Evolutionary conservation across 2,329 filamentous ascomycete species (phyloP), one percentile per base, ranked within the genome.

Genomic region (Madurella mycetomatis): DNA sequence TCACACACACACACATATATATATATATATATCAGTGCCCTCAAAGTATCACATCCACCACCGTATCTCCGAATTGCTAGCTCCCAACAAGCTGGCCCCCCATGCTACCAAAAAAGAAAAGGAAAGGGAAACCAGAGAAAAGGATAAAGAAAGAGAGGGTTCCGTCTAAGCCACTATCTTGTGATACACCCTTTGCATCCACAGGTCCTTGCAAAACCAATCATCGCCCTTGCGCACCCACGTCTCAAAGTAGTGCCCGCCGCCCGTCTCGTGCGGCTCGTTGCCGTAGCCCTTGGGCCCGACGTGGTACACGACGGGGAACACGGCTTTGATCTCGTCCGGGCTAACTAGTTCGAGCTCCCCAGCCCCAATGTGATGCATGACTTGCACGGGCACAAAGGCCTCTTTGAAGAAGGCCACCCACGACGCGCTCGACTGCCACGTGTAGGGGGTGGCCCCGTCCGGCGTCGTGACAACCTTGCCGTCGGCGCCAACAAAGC

Each of bases 181-280:
- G 19, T 50, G 48, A 30, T 51, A 51, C 2, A 44, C 7, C 48
- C 48, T 51, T 31, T 51, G 48, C 41, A 44, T 44, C 16, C 7
- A 39, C 48, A 44, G 39, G 11, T 51, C 32, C 48, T 39, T 51
- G 17, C 48, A 51, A 18, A 51, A 39, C 48, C 48, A 51, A 45
- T 45, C 41, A 9, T 31, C 41, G 11, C 41, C 48, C 32, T 31
- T n/a, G 12, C 48, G 48, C 48, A 50, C 48, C 48, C 48, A 50
- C 48, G 40, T 50, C 41, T 50, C 48, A 11, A 30, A n/a, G 41
- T 50, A 50, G 13, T 50, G 41, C 13, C 48, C 48, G 8, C 48
- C 48, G 31, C 41, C 48, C 16, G 41, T 50, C 32, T 50, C 41
- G 15, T 44, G 48, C 25, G 40, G 30, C 30, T n/a, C 48, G 5